Conservation (phyloP, 305 asterid genomes). For the Fraxinus sp. region DNA sequence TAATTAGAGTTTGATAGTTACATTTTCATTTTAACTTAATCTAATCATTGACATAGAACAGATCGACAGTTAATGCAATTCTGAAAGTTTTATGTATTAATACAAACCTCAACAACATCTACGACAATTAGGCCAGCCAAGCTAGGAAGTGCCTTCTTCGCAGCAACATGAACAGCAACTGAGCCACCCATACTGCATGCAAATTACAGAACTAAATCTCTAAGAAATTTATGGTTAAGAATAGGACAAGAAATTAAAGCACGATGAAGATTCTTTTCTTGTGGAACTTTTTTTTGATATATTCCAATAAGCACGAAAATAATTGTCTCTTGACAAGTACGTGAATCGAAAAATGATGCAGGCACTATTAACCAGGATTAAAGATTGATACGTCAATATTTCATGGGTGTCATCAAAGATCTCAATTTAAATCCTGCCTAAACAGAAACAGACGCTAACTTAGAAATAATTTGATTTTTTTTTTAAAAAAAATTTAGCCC, state of each 20-base stretch:
- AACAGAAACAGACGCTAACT: background rate
- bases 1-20: conserved; percentile 18
- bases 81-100: background rate
- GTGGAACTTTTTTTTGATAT: background rate
- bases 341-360: conserved; percentile 2
- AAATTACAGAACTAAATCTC: conserved; percentile 15
- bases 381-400: conserved; percentile 1
- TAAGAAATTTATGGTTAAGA: conserved; percentile 1
- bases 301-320: background rate
- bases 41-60: conserved; percentile 2
- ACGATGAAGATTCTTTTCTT: background rate
- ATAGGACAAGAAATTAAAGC: background rate
- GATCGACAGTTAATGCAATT: background rate
- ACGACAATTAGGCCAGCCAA: conserved; percentile 85
- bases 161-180: conserved; percentile 81
- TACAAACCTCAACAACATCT: conserved; percentile 94
- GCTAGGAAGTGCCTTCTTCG: conserved; percentile 73
- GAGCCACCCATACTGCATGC: conserved; percentile 90
- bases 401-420: background rate
- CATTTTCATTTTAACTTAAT: conserved; percentile 12
- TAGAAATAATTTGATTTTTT: background rate
- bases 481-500: background rate
- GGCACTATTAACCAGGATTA: background rate
- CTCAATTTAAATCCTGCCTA: conserved; percentile 13
- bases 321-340: background rate